Evolutionary conservation across 805 yeast genomes (phyloP), one percentile per base, ranked within the genome.

Genomic region (Naumovozyma baii): DNA sequence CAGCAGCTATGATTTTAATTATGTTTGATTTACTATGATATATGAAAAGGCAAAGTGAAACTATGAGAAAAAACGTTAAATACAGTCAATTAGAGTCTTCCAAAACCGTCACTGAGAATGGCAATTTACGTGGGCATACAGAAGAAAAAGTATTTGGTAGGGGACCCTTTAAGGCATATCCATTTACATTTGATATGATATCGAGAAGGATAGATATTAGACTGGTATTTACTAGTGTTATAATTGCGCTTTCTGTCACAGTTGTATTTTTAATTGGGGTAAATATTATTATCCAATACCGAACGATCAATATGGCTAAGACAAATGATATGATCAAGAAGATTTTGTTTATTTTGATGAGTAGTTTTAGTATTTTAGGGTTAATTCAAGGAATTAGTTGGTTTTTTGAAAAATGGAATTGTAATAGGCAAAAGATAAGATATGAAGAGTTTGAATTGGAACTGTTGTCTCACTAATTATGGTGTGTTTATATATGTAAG

Each of bases 231-330:
- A 40, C 42, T 7, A 58, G 59, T 14, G 14, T 50, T 5, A 29
- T 54, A 13, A 35, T 57, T 7, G 59, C 57, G 2, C 8, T 59
- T 3, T 39, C 59, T n/a, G 52, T 57, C 15, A 44, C 48, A 5
- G 10, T 55, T 8, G 58, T 60, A 29, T 61, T 64, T 45, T 42
- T 63, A 3, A 46, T 64, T 14, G 65, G 64, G 10, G 62, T 63
- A 5, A 53, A 61, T 37, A 54, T 61, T 32, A 52, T 63, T 31
- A 55, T 64, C 33, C 60, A 62, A 28, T 45, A 55, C 20, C 56
- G 67, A 44, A 62, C 67, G 3, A 44, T 63, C 29, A 51, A 54
- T 14, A 47, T 50, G 14, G 50, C 45, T 12, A 41, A 41, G 19
- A 37, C 37, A 4, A 22, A 40, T 1, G 45, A 45, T 5, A 39